Base-by-base conservation (phyloP, 2,329 filamentous ascomycete genomes). In the Neofusicoccum sp. region DNA sequence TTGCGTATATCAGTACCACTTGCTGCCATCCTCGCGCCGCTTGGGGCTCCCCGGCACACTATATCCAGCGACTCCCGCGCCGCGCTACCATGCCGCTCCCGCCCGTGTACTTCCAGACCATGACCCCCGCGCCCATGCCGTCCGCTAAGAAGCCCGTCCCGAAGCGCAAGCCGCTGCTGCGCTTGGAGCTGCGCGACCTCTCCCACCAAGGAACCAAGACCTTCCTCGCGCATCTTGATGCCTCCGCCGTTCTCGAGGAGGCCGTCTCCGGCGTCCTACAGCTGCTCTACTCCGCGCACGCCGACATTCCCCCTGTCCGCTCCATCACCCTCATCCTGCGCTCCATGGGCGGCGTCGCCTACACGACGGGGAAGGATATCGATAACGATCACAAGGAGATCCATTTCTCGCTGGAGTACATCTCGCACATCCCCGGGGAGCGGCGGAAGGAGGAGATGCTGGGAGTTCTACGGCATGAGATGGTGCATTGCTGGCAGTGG, bases 401-500 rank as follows among this genome's bases (percentile, higher is more conserved):
- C 64, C 91, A 97, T 76, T 82, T 98, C 74, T 92, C 86, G 14
- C 84, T 93, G 1, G 78, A 82, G 48, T 96, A 97, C 78, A 86
- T 96, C 66, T 69, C 73, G 2, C 53, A 65, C 11, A 69, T 79
- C 1, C 61, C 81, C 0, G 68, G 71, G 20, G 63, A 66, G 4
- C 66, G 73, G 12, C 67, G 63, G 38, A 75, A 69, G 64, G 75
- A 81, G 40, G 91, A 98, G 77, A 86, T 97, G 62, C 78, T 84
- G 16, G 95, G 95, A 41, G 92, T 98, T 0, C 75, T 98, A 20
- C 89, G 89, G 1, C 93, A 98, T 72, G 93, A 98, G 76, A 87
- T 97, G 63, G 93, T 98, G 12, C 95, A 98, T 78, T 97, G 92
- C 76, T 96, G 89, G 77, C 93, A 98, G 75, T 89, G 90, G 75